Evolutionary conservation across 768 basidiomycete genomes (phyloP).

Genomic region (Psilocybe tampanensis): DNA sequence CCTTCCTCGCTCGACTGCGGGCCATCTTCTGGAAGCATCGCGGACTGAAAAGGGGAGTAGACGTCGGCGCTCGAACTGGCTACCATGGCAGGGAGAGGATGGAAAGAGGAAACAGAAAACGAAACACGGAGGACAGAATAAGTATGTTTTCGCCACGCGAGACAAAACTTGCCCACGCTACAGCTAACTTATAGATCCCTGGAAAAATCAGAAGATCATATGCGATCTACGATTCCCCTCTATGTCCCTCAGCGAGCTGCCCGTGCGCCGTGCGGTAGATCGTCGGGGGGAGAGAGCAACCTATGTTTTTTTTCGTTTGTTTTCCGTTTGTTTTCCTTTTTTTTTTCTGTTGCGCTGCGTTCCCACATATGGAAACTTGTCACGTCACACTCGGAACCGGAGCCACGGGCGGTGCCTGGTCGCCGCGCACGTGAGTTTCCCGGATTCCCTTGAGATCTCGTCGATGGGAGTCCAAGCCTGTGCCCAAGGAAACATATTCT

Average conservation of each 20-base stretch:
- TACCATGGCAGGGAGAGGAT: slow-evolving; percentile 49
- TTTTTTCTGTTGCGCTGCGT: slow-evolving; percentile 21
- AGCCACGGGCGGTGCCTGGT: slow-evolving; percentile 32
- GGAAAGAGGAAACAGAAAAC: slow-evolving; percentile 23
- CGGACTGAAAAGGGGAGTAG: slow-evolving; percentile 56
- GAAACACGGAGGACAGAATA: slow-evolving; percentile 17
- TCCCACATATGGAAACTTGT: not conserved
- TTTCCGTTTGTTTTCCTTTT: slow-evolving; percentile 15
- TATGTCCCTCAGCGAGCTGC: not conserved
- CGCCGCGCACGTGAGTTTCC: slow-evolving; percentile 29
- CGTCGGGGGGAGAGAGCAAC: slow-evolving; percentile 4
- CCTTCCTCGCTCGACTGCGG: slow-evolving; percentile 76
- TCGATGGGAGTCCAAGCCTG: not conserved
- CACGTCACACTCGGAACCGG: slow-evolving; percentile 26
- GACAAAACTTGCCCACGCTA: slow-evolving; percentile 46
- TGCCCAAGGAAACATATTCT: slow-evolving; percentile 18
- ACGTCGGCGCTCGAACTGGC: slow-evolving; percentile 54
- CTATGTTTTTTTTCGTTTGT: slow-evolving; percentile 1
- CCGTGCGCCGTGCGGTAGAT: not conserved
- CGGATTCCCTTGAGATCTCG: not conserved
- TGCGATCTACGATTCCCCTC: slow-evolving; percentile 7
- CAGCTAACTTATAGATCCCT: slow-evolving; percentile 32
- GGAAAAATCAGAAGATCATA: slow-evolving; percentile 38
- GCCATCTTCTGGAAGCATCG: slow-evolving; percentile 61
- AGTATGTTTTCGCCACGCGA: slow-evolving; percentile 47